Evolutionary conservation across 2,329 filamentous ascomycete genomes (phyloP).

Genomic region (Byssoonygena ceratinophila): DNA sequence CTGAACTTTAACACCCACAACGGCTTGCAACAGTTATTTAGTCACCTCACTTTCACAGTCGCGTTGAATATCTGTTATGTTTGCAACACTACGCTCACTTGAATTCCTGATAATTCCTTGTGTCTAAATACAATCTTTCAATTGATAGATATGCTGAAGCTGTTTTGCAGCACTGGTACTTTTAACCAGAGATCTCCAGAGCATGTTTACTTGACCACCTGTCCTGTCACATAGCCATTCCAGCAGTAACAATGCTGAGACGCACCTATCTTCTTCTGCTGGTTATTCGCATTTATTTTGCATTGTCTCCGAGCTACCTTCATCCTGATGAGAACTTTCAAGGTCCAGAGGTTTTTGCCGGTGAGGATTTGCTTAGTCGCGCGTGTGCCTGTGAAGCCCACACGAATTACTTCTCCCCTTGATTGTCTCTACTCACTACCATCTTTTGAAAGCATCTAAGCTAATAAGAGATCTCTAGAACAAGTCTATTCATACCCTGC

Average conservation of each 20-base stretch:
- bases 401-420: background rate
- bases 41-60: background rate
- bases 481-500: constrained; percentile 88
- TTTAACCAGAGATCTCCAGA: constrained; percentile 10
- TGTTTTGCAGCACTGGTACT: constrained; percentile 10
- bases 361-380: constrained; percentile 43
- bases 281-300: constrained; percentile 83
- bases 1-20: too few species aligned
- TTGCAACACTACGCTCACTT: constrained; percentile 1
- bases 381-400: background rate
- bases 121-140: background rate
- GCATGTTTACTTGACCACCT: constrained; percentile 10
- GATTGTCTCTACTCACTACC: background rate
- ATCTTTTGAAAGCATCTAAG: background rate
- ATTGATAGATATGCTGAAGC: constrained; percentile 4
- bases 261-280: constrained; percentile 76
- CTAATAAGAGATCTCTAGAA: constrained; percentile 45
- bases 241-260: constrained; percentile 62
- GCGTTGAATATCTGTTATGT: background rate
- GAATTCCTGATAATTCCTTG: background rate
- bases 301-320: constrained; percentile 86
- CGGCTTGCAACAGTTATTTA: too few species aligned
- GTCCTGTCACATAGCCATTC: constrained; percentile 8
- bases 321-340: constrained; percentile 99
- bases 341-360: constrained; percentile 91